phyloP scores from a whole-genome alignment of 73 alveolate genomes.

The Urostyla sp. region DNA sequence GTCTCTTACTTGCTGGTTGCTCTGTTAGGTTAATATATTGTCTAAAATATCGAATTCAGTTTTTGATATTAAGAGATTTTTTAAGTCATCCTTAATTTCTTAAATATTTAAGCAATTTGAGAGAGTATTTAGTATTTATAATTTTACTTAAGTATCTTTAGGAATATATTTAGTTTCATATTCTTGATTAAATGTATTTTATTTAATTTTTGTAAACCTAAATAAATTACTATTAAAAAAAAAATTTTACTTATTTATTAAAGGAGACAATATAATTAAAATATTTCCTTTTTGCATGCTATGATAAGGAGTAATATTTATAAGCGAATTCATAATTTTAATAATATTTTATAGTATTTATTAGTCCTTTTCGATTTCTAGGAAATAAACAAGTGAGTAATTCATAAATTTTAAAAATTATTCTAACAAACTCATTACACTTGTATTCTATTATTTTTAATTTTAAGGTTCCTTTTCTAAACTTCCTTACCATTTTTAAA shows the following conservation, averaged over 20 bases:
- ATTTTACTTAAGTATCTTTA: background rate
- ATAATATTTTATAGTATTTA: background rate
- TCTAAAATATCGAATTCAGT: too few relatives aligned
- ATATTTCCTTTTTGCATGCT: slow-evolving; percentile 15
- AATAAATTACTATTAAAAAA: too few relatives aligned
- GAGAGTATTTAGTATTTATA: background rate
- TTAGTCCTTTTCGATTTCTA: slow-evolving; percentile 4
- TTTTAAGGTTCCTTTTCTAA: slow-evolving; percentile 21
- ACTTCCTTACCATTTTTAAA: slow-evolving; percentile 39
- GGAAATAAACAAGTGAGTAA: slow-evolving; percentile 7
- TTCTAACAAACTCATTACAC: slow-evolving; percentile 13
- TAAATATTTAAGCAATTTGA: background rate
- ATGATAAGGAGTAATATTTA: slow-evolving; percentile 14
- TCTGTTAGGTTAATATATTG: too few relatives aligned
- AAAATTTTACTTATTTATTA: too few relatives aligned
- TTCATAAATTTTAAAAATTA: slow-evolving; percentile 27
- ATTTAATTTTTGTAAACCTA: background rate
- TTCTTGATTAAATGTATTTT: background rate
- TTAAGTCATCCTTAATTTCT: background rate
- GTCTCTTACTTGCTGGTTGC: background rate
- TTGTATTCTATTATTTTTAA: background rate
- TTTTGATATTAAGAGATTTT: background rate
- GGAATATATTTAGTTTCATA: background rate
- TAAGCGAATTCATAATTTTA: slow-evolving; percentile 7
- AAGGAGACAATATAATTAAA: too few relatives aligned